Conservation (phyloP, 108 stramenopile genomes). For the Cyclotella sp. region DNA sequence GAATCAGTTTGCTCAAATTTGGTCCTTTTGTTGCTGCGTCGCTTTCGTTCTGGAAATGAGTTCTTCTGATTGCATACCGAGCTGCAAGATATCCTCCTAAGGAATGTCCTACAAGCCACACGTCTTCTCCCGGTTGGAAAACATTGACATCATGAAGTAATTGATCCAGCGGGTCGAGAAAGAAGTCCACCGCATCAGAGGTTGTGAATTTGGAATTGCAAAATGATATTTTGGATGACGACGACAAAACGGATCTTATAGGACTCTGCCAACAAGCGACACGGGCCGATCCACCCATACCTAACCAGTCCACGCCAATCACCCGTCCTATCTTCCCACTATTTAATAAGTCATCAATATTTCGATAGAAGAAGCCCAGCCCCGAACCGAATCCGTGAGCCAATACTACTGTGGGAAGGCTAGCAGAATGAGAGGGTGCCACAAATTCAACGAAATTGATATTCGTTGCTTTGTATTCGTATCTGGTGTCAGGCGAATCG, state of each 20-base stretch:
- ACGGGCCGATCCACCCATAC: conserved; percentile 54
- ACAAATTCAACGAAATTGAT: conserved; percentile 27
- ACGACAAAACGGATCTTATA: conserved; percentile 38
- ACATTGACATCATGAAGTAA: conserved; percentile 20
- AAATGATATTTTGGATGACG: conserved; percentile 21
- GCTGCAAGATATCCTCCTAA: conserved; percentile 60
- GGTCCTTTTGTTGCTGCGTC: conserved; percentile 3
- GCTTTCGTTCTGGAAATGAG: background rate
- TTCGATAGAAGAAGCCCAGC: conserved; percentile 54
- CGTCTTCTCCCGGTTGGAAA: conserved; percentile 25
- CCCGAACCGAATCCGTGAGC: conserved; percentile 61
- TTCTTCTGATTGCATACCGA: conserved; percentile 47
- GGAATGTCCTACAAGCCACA: conserved; percentile 58
- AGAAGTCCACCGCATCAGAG: conserved; percentile 50
- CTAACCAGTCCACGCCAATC: conserved; percentile 55
- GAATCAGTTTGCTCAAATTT: conserved; percentile 43
- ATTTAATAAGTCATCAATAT: conserved; percentile 45
- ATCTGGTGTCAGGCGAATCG: background rate
- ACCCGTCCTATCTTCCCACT: conserved; percentile 49
- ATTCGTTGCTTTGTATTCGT: conserved; percentile 18
- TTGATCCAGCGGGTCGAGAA: conserved; percentile 52
- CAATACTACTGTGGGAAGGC: conserved; percentile 39
- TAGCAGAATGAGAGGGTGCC: background rate
- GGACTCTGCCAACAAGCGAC: conserved; percentile 54
- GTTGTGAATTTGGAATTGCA: conserved; percentile 43